Evolutionary conservation across 441 rosid species (phyloP).

Genomic region (Gossypium laxum): DNA sequence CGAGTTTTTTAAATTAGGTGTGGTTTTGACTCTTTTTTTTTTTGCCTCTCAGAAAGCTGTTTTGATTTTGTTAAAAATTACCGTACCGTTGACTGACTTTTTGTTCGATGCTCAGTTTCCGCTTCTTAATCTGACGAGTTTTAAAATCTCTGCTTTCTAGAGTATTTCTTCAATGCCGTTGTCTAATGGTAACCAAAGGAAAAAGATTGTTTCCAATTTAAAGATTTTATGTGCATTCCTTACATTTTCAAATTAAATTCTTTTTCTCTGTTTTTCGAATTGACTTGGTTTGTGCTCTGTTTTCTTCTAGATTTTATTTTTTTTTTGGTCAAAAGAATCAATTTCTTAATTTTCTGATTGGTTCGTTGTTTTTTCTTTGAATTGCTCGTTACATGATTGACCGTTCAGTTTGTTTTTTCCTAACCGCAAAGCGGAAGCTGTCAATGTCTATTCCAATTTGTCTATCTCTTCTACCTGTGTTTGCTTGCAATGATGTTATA

Average conservation of each 20-base stretch:
- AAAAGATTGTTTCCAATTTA: neutral
- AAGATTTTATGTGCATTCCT: neutral
- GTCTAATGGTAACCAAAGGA: too few species aligned
- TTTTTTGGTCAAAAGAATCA: neutral
- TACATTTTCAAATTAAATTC: neutral
- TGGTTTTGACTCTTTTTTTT: neutral
- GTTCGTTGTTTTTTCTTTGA: neutral
- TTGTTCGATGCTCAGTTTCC: neutral
- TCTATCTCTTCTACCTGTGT: constrained; percentile 10
- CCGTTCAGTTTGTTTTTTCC: constrained; percentile 14
- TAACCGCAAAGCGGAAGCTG: constrained; percentile 14
- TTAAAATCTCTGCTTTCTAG: neutral
- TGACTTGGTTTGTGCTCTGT: neutral
- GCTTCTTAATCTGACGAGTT: neutral
- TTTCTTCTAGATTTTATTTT: neutral
- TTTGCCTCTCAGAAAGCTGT: too few species aligned
- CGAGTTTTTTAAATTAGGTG: constrained; percentile 8
- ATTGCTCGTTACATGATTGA: constrained; percentile 12
- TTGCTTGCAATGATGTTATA: constrained; percentile 25
- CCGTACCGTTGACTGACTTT: neutral
- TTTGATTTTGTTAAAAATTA: neutral
- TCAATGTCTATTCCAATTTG: constrained; percentile 16
- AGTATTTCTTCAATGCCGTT: neutral
- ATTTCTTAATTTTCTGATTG: neutral
- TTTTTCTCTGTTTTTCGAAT: neutral